phyloP scores from a whole-genome alignment of 495 filamentous ascomycete species.

The Xylaria nigripes region DNA sequence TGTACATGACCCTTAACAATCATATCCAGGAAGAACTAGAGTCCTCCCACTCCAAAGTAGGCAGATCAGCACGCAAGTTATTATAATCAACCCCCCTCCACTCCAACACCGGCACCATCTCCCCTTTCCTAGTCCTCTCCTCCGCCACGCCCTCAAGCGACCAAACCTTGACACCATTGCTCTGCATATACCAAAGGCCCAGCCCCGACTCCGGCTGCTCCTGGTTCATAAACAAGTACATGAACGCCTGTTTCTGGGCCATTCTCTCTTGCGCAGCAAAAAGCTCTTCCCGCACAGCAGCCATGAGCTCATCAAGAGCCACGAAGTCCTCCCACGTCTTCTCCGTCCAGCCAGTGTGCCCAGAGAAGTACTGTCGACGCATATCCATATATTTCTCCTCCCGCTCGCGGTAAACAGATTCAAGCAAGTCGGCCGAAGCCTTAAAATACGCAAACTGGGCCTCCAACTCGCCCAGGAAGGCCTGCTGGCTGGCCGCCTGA shows the following conservation, averaged over 20 bases:
- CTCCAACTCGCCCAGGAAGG: background rate
- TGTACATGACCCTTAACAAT: too few relatives aligned
- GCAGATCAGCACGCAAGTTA: background rate
- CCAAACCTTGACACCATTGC: background rate
- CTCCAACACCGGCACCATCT: background rate
- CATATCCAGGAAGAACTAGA: background rate
- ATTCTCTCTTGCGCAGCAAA: slow-evolving; percentile 6
- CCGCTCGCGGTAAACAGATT: background rate
- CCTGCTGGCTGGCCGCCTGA: background rate
- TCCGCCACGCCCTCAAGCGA: background rate
- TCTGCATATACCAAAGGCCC: background rate
- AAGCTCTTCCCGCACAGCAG: background rate
- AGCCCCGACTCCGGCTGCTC: background rate
- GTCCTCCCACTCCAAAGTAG: background rate
- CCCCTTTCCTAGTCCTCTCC: background rate
- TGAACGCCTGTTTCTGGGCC: background rate
- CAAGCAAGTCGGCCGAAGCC: background rate
- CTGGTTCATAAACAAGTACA: background rate
- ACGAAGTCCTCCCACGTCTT: slow-evolving; percentile 1
- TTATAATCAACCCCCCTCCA: slow-evolving; percentile 7
- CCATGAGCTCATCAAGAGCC: slow-evolving; percentile 3
- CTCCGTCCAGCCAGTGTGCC: slow-evolving; percentile 6
- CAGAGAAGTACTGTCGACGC: background rate
- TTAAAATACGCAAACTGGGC: background rate
- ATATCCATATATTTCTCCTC: background rate